A percentile compares a stretch with the other conserved stretches of the same genome.
Conservation (phyloP, 345 rosid species). For the Chamaenerion angustifolium region DNA sequence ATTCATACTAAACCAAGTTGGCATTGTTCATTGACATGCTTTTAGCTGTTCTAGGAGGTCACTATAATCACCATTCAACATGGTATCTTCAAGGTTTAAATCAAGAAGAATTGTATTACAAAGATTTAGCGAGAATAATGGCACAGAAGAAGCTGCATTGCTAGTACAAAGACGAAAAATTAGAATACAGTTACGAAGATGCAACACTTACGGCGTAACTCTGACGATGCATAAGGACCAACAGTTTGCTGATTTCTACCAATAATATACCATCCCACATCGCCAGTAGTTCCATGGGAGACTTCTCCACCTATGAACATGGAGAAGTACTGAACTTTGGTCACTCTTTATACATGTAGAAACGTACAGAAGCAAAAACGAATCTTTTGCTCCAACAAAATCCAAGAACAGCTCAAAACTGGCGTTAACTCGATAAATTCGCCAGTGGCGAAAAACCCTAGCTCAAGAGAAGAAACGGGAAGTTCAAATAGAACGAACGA, state of each 20-base stretch:
- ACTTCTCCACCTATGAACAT: slow-evolving; percentile 2
- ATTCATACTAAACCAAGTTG: too few species aligned
- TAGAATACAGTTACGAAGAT: slow-evolving; percentile 31
- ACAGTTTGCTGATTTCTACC: slow-evolving; percentile 49
- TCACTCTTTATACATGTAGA: background rate
- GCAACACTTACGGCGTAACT: slow-evolving; percentile 53
- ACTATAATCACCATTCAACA: too few species aligned
- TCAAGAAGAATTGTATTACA: too few species aligned
- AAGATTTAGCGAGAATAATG: too few species aligned
- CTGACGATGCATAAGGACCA: slow-evolving; percentile 67
- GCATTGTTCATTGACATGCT: too few species aligned
- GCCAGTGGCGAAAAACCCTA: background rate
- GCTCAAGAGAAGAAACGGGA: background rate
- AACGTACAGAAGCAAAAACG: background rate
- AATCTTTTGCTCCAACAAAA: background rate
- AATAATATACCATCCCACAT: slow-evolving; percentile 67
- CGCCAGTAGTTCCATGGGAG: slow-evolving; percentile 13
- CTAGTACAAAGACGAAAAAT: background rate
- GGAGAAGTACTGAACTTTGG: background rate
- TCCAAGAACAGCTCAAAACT: background rate
- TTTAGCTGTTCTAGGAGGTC: too few species aligned
- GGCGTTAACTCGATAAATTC: background rate
- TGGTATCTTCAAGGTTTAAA: too few species aligned
- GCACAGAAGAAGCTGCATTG: background rate
- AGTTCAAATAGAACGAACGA: background rate